Evolutionary conservation across 2,329 filamentous ascomycete species (phyloP), one percentile per base, ranked within the genome.

Genomic region (Exophiala viscosa): DNA sequence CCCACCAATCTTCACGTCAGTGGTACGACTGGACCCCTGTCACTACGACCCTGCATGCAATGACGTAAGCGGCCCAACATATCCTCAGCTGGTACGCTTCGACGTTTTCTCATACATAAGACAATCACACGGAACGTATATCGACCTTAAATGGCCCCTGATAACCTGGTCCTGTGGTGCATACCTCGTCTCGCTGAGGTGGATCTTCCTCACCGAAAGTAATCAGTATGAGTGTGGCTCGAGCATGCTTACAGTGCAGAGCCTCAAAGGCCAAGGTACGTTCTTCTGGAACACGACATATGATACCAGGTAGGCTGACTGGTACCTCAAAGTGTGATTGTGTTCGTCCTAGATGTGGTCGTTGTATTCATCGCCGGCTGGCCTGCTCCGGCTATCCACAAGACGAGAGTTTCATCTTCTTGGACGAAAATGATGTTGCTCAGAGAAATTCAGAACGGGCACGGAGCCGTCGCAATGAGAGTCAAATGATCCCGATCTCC

Each of bases 241-340:
- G 46, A n/a, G 18, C 52, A n/a, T 54, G 52, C 35, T 17, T 51
- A n/a, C 39, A 38, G 14, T 54, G 52, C 39, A 54, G 52, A 42
- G 33, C 33, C 9, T 47, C 52, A 46, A 51, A 51, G 36, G 40
- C 46, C 20, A 54, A 35, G 47, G 52, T 54, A 46, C 13, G 39
- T 13, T 14, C 17, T 18, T 18, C 47, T 44, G 9, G 10, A 4
- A 10, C 34, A 36, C 4, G 9, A 36, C 34, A n/a, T 36, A 11
- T n/a, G 13, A n/a, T 36, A n/a, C 34, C 34, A n/a, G n/a, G n/a
- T 14, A 36, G 13, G 34, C 34, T 36, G 34, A 36, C 34, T 36
- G 13, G 15, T 36, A 5, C 13, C 2, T 34, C 13, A 15, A 33
- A 54, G 52, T 54, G 52, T 38, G 47, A 54, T 32, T 31, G 15